These are phyloP conservation scores for Actinidia arguta DNA, from an alignment of 179 eudicot genomes.

Conservation along the genomic window DNA sequence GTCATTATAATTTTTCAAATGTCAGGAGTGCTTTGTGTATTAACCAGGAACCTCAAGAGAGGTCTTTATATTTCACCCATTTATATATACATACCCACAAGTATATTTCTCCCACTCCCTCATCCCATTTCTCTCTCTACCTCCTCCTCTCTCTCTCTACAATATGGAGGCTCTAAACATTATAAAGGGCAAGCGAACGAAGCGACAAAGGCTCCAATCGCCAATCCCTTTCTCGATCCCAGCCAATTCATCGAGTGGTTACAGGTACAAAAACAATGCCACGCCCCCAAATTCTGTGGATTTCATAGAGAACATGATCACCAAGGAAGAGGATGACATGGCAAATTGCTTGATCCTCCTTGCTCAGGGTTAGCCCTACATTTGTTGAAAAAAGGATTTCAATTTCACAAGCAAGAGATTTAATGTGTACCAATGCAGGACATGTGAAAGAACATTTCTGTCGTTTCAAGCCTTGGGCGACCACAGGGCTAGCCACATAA, in stretches of 20 bases:
- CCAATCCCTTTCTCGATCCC: constrained; percentile 48
- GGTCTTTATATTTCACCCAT: background rate
- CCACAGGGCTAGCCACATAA: constrained; percentile 93
- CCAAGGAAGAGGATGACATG: constrained; percentile 55
- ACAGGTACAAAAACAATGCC: background rate
- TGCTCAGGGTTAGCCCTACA: constrained; percentile 27
- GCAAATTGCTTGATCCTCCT: constrained; percentile 54
- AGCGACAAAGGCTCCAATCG: constrained; percentile 61
- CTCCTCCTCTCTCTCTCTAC: no score
- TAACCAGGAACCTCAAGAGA: no score
- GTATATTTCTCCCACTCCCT: background rate
- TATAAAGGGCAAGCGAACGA: constrained; percentile 64
- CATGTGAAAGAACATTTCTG: constrained; percentile 62
- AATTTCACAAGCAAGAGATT: constrained; percentile 37
- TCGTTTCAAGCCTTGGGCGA: constrained; percentile 95
- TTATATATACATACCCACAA: background rate
- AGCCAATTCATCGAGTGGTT: constrained; percentile 4
- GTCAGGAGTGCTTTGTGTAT: no score
- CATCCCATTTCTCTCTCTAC: background rate
- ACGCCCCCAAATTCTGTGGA: constrained; percentile 24
- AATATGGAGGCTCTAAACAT: constrained; percentile 20
- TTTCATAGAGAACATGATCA: constrained; percentile 25
- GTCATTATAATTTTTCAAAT: no score
- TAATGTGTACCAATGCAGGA: constrained; percentile 61
- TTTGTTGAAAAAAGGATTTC: background rate